Conservation (phyloP, 208 protist genomes). For the Tritrichomonas musculus region DNA sequence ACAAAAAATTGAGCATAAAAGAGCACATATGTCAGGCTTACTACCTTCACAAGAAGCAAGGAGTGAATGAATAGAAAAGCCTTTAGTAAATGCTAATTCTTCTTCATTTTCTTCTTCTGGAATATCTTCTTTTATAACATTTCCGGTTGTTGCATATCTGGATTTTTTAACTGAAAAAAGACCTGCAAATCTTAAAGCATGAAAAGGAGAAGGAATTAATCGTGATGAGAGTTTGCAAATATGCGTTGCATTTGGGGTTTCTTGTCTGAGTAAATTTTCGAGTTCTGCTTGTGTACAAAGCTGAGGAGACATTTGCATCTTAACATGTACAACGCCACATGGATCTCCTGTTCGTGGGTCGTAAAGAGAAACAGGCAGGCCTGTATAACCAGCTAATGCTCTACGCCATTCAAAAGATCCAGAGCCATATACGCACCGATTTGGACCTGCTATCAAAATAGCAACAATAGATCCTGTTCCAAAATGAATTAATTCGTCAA, state of each 20-base stretch:
- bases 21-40: not conserved
- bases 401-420: slow-evolving; percentile 14
- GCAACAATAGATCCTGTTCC: not conserved
- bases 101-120: not conserved
- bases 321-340: not conserved
- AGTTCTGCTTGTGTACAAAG: not conserved
- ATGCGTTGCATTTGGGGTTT: not conserved
- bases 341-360: not conserved
- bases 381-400: not conserved
- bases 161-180: not conserved
- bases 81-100: not conserved
- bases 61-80: not conserved
- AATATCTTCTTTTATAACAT: not conserved
- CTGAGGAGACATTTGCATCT: not conserved
- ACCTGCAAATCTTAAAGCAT: not conserved
- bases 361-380: not conserved
- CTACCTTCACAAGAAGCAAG: not conserved
- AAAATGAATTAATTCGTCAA: not conserved
- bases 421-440: not conserved
- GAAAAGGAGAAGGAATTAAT: slow-evolving; percentile 6
- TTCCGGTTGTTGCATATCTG: not conserved
- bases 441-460: not conserved
- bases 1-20: not conserved
- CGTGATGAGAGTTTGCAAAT: not conserved
- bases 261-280: not conserved